Percentiles rank a stretch among this genome's conserved stretches.
phyloP scores from a whole-genome alignment of 306 rosid species.

The Oemleria cerasiformis region DNA sequence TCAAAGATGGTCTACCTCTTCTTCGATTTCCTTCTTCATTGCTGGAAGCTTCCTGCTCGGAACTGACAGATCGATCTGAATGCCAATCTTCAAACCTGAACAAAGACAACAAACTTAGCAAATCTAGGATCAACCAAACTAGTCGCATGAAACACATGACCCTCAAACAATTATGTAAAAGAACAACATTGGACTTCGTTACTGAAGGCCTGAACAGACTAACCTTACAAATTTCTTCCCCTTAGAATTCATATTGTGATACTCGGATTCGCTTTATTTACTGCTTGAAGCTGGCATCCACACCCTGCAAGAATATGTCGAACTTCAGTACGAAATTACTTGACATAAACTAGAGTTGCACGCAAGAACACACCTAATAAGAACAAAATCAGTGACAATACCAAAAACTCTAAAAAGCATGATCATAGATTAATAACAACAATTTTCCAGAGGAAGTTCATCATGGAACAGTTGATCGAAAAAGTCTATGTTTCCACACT shows the following conservation, averaged over 20 bases:
- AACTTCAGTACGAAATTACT: background rate
- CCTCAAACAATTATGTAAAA: background rate
- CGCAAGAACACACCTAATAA: background rate
- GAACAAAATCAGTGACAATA: background rate
- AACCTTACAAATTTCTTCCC: conserved; percentile 61
- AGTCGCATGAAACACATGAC: background rate
- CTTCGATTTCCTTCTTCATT: conserved; percentile 25
- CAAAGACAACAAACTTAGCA: conserved; percentile 6
- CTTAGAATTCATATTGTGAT: conserved; percentile 34
- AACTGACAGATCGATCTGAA: conserved; percentile 44
- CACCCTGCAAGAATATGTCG: conserved; percentile 17
- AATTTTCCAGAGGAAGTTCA: background rate
- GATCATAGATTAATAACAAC: background rate
- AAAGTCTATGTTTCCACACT: background rate
- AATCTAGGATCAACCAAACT: background rate
- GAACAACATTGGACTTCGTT: background rate
- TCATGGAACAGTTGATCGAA: conserved; percentile 1
- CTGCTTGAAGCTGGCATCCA: background rate
- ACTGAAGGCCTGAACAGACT: conserved; percentile 19
- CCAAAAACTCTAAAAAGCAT: background rate
- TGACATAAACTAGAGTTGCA: background rate
- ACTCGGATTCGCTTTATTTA: no score
- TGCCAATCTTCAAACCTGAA: conserved; percentile 62
- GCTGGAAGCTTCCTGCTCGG: conserved; percentile 29
- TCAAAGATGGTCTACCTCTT: conserved; percentile 36